Base-by-base conservation (phyloP, 345 rosid species). In the Murraya paniculata region DNA sequence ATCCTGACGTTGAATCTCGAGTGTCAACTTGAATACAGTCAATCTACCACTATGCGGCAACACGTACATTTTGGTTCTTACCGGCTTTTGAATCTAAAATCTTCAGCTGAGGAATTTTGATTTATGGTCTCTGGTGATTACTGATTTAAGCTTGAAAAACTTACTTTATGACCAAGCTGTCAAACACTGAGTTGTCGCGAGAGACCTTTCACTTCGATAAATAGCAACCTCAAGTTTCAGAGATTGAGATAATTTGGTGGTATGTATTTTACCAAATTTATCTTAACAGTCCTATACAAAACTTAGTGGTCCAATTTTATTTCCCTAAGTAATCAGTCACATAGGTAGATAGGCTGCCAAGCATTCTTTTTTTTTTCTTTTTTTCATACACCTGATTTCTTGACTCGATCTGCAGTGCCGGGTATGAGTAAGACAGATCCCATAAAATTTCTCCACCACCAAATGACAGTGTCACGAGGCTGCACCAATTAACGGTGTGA, bases 381-480 rank as follows among this genome's bases (percentile, higher is more conserved):
- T 58, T 48, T 60, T 72, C 66, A 25, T 64, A 11, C 31, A 58
- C 33, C 38, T 39, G 38, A n/a, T 14, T 73, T 78, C 41, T 72
- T 66, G 53, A 72, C 80, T 60, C 71, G 21, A 21, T 30, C 68
- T 36, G 13, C n/a, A 69, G 74, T 57, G 16, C 57, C 65, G 25
- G 22, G 30, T 68, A 64, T 64, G 71, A 82, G 57, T 22, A 45
- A 69, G 81, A 82, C 78, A 77, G 64, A 72, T 41, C 19, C 82
- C 60, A 31, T 61, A 45, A 18, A 50, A 59, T 48, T 39, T 75
- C 45, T 68, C 64, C 57, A 71, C 50, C 57, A 35, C 57, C 48
- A 35, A 61, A 59, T 48, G 83, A 81, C 87, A 82, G 18, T 25
- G 45, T 72, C 86, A 75, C 27, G 82, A 81, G 89, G 56, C 78